Percentiles rank a stretch among this genome's conserved stretches.
Conservation (phyloP, 129 eudicot genomes). For the Logfia minima region DNA sequence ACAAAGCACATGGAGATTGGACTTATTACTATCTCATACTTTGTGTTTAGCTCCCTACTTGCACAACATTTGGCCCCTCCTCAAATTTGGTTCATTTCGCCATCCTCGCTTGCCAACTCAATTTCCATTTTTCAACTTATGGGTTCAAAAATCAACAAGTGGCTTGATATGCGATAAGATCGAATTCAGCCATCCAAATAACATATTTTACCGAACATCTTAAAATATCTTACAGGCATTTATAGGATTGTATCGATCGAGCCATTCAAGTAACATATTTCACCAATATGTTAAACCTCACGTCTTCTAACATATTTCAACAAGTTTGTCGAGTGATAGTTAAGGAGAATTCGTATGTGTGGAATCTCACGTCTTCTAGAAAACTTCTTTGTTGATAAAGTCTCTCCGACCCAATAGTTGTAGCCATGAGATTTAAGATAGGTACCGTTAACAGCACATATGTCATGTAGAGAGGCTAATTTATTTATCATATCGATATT, state of each 20-base stretch:
- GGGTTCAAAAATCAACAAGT: neutral
- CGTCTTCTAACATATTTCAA: no score
- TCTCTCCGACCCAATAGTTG: no score
- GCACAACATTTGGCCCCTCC: conserved; percentile 22
- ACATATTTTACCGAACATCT: neutral
- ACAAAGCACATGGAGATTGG: conserved; percentile 22
- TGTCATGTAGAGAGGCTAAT: neutral
- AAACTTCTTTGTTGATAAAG: neutral
- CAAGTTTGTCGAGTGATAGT: neutral
- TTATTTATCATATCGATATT: no score
- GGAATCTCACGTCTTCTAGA: neutral
- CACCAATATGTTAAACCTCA: no score
- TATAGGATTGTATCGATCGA: neutral
- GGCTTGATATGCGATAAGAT: neutral
- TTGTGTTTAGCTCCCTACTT: conserved; percentile 18
- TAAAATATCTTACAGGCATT: neutral
- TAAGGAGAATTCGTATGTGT: neutral
- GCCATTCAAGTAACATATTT: neutral
- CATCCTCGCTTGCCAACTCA: conserved; percentile 1
- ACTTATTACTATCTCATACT: neutral
- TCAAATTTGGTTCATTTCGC: conserved; percentile 19
- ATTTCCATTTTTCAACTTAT: conserved; percentile 15
- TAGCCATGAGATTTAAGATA: no score
- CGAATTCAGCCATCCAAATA: neutral
- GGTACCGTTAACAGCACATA: no score